Conservation (phyloP, 768 basidiomycete genomes). For the Rhizopogon vulgaris region DNA sequence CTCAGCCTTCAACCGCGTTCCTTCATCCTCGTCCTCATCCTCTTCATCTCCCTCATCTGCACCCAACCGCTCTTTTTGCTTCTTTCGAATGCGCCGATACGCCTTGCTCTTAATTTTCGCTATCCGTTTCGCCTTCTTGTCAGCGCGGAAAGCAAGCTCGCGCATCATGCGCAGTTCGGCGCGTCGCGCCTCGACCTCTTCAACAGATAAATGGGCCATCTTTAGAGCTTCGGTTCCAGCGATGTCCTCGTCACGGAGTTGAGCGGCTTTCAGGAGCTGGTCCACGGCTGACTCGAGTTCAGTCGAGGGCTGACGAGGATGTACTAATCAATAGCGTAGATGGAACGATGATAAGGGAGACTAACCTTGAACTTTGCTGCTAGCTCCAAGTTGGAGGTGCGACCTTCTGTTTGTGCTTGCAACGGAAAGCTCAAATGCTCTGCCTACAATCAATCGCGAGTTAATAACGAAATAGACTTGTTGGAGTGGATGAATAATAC, state of each 20-base stretch:
- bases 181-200: constrained; percentile 80
- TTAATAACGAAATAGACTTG: constrained; percentile 1
- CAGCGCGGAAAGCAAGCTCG: constrained; percentile 90
- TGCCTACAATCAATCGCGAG: constrained; percentile 39
- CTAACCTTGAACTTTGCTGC: constrained; percentile 80
- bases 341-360: background rate
- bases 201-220: constrained; percentile 75
- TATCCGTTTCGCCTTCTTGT: constrained; percentile 81
- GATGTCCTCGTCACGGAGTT: constrained; percentile 80
- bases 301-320: constrained; percentile 59
- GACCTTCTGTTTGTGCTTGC: constrained; percentile 51
- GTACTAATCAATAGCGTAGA: background rate
- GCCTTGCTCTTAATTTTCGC: constrained; percentile 96
- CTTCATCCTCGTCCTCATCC: constrained; percentile 41
- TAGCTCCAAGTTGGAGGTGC: constrained; percentile 68
- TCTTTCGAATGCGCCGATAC: constrained; percentile 80
- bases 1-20: constrained; percentile 60
- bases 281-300: constrained; percentile 82
- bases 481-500: constrained; percentile 27
- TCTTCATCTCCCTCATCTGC: constrained; percentile 44
- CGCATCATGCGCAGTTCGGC: constrained; percentile 83
- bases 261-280: constrained; percentile 71
- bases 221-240: constrained; percentile 74
- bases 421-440: constrained; percentile 86
- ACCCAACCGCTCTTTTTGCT: constrained; percentile 61